These are phyloP conservation scores for Hamamelis virginiana DNA, from an alignment of 164 flowering plant species.

Conservation along the genomic window DNA sequence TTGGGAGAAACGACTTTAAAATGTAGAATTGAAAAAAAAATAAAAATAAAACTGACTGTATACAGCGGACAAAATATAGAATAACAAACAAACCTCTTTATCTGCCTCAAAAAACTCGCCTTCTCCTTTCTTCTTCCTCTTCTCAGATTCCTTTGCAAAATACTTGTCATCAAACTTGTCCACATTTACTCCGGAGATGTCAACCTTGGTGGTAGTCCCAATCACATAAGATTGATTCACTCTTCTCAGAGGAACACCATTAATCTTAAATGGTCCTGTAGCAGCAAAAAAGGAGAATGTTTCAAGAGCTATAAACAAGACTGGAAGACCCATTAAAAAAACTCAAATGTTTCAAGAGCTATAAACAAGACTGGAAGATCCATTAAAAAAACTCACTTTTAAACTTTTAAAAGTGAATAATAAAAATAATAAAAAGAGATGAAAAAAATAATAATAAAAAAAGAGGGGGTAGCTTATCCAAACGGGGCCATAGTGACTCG, in stretches of 20 bases:
- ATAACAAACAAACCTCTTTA: constrained; percentile 52
- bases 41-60: background rate
- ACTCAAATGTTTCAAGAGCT: background rate
- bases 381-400: too few relatives aligned
- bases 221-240: constrained; percentile 88
- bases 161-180: constrained; percentile 82
- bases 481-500: too few relatives aligned
- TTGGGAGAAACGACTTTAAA: background rate
- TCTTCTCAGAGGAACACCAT: constrained; percentile 87
- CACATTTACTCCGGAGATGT: constrained; percentile 58
- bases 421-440: too few relatives aligned
- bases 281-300: background rate
- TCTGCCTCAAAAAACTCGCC: constrained; percentile 87
- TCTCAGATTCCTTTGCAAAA: constrained; percentile 57
- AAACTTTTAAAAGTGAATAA: too few relatives aligned
- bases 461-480: too few relatives aligned
- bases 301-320: too few relatives aligned
- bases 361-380: too few relatives aligned
- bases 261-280: constrained; percentile 80
- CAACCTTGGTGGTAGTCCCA: constrained; percentile 92
- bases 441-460: too few relatives aligned
- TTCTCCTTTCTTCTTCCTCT: constrained; percentile 77
- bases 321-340: too few relatives aligned
- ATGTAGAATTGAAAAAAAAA: background rate
- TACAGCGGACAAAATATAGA: background rate